These are phyloP conservation scores for Linnemannia exigua DNA, from an alignment of 192 early-diverging fungal genomes.

Conservation along the genomic window DNA sequence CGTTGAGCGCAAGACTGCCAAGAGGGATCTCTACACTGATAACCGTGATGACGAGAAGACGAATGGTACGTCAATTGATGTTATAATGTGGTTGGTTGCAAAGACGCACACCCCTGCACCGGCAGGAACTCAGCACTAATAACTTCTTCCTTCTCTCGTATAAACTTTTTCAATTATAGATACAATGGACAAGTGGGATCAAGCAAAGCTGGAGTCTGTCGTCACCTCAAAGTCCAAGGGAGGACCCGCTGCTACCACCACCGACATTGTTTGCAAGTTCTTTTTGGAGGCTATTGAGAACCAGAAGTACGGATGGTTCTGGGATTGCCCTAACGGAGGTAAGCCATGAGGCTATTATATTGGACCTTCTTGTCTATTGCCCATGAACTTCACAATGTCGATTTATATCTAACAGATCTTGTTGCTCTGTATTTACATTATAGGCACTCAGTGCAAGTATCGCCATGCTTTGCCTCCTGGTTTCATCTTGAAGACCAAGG, in stretches of 20 bases:
- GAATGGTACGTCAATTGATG: conserved; percentile 30
- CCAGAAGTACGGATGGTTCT: conserved; percentile 99
- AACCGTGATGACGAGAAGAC: conserved; percentile 74
- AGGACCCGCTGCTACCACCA: conserved; percentile 83
- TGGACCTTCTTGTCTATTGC: background rate
- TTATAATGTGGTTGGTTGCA: background rate
- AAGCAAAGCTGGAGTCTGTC: conserved; percentile 90
- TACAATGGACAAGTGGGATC: conserved; percentile 98
- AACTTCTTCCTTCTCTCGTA: background rate
- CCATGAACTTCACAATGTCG: background rate
- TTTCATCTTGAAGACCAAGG: conserved; percentile 94
- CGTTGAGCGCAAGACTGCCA: conserved; percentile 89
- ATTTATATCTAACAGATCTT: background rate
- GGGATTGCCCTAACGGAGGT: conserved; percentile 98
- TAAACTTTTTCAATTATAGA: conserved; percentile 63
- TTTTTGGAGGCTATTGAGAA: conserved; percentile 98
- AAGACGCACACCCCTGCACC: background rate
- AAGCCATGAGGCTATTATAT: conserved; percentile 19
- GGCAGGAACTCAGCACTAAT: background rate
- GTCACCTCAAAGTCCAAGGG: conserved; percentile 81
- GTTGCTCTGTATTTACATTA: background rate
- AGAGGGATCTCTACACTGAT: conserved; percentile 97
- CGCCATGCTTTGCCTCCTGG: conserved; percentile 97
- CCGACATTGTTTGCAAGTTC: conserved; percentile 98
- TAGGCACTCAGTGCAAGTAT: conserved; percentile 91